Evolutionary conservation across 2,329 filamentous ascomycete species (phyloP).

Genomic region (Spiromastix sp.): DNA sequence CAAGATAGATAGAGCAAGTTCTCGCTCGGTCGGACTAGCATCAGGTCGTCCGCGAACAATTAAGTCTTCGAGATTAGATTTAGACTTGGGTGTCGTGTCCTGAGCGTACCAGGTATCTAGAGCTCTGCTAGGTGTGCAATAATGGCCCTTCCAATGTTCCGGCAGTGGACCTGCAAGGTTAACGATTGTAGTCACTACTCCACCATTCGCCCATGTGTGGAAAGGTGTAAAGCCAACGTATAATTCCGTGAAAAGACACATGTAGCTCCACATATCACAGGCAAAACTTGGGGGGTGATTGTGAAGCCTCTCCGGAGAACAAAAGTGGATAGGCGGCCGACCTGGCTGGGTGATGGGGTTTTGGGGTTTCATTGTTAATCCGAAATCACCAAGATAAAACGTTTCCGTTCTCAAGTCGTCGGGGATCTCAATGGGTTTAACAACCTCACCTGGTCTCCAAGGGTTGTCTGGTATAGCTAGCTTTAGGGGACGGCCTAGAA

Average conservation of each 20-base stretch:
- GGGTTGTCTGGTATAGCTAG: no score
- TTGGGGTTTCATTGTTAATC: no score
- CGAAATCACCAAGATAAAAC: no score
- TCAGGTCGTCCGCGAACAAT: constrained; percentile 2
- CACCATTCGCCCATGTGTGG: constrained; percentile 1
- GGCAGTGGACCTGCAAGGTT: constrained; percentile 1
- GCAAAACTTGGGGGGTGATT: no score
- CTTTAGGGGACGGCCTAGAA: no score
- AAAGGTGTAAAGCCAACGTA: constrained; percentile 8
- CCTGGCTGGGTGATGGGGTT: no score
- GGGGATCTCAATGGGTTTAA: no score
- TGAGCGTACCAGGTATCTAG: constrained; percentile 2
- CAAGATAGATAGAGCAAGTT: constrained; percentile 2
- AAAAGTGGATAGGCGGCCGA: no score
- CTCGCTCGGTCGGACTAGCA: constrained; percentile 1
- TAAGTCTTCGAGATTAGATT: not conserved
- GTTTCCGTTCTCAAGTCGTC: no score
- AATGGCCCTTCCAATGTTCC: constrained; percentile 4
- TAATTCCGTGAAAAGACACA: constrained; percentile 9
- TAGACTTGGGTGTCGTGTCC: not conserved
- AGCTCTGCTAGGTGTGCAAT: not conserved
- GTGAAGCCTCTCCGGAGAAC: no score
- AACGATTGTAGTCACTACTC: constrained; percentile 2
- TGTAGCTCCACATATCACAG: no score
- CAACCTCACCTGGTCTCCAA: no score